Conservation (phyloP, 1,139 yeast species). For the Yamadazyma blattariae region DNA sequence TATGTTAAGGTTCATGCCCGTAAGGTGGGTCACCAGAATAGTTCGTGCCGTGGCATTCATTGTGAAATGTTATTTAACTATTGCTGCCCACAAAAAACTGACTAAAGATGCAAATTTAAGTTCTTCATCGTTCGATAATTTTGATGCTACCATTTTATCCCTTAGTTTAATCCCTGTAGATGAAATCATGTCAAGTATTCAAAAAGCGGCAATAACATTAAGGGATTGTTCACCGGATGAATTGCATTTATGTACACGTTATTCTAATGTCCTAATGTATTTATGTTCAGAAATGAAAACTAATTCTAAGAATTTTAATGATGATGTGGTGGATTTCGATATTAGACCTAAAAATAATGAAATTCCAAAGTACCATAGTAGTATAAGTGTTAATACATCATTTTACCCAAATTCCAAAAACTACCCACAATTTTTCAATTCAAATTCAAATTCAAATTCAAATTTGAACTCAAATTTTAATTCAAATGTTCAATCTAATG, state of each 20-base stretch:
- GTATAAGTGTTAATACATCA: constrained; percentile 2
- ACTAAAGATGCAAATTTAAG: constrained; percentile 19
- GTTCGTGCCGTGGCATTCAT: constrained; percentile 91
- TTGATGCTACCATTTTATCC: constrained; percentile 53
- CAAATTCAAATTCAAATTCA: neutral
- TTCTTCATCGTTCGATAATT: constrained; percentile 25
- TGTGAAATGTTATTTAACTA: constrained; percentile 76
- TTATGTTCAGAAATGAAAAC: constrained; percentile 72
- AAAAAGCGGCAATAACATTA: constrained; percentile 69
- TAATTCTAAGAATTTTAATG: constrained; percentile 21
- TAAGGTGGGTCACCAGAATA: constrained; percentile 83
- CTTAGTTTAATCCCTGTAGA: constrained; percentile 66
- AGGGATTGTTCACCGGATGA: constrained; percentile 90
- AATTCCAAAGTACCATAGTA: neutral
- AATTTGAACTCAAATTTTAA: too few species aligned
- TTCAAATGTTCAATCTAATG: too few species aligned
- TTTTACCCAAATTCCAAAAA: neutral
- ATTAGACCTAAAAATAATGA: constrained; percentile 1
- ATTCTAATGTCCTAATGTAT: constrained; percentile 77
- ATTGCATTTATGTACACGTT: constrained; percentile 75
- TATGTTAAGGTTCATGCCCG: constrained; percentile 76
- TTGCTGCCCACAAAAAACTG: constrained; percentile 47
- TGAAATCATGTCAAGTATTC: constrained; percentile 66
- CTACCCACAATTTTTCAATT: neutral
- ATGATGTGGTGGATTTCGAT: constrained; percentile 7